A percentile compares a stretch with the other conserved stretches of the same genome.
phyloP scores from a whole-genome alignment of 2,329 filamentous ascomycete species.

The Colletotrichum karsti region DNA sequence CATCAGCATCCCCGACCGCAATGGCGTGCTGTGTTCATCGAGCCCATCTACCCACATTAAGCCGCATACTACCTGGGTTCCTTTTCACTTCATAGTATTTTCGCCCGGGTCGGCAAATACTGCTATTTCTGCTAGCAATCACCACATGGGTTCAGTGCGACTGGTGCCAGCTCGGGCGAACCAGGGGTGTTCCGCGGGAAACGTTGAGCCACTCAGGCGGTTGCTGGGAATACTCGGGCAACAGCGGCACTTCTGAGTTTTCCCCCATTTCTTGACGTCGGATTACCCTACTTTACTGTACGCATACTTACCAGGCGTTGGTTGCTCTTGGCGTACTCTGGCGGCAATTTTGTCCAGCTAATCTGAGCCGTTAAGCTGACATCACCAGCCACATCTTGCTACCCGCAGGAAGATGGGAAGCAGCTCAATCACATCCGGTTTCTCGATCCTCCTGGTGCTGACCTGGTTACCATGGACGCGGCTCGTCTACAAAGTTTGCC shows the following conservation, averaged over 20 bases:
- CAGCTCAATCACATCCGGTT: not conserved
- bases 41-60: not conserved
- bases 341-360: not conserved
- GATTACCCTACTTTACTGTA: not conserved
- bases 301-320: not conserved
- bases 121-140: conserved; percentile 6
- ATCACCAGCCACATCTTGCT: not conserved
- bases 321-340: not conserved
- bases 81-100: not conserved
- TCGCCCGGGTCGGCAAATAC: conserved; percentile 2
- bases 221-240: conserved; percentile 3
- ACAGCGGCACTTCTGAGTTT: conserved; percentile 7
- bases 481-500: not conserved
- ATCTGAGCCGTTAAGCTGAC: not conserved
- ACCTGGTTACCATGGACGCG: not conserved
- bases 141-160: not conserved
- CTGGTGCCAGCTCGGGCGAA: not conserved
- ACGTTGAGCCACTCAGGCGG: not conserved
- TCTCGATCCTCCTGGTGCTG: not conserved
- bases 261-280: conserved; percentile 13
- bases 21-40: not conserved
- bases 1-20: not conserved
- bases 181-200: conserved; percentile 11
- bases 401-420: not conserved
- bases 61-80: not conserved